Conservation (phyloP, 352 stramenopile genomes). For the Pythium chondricola region DNA sequence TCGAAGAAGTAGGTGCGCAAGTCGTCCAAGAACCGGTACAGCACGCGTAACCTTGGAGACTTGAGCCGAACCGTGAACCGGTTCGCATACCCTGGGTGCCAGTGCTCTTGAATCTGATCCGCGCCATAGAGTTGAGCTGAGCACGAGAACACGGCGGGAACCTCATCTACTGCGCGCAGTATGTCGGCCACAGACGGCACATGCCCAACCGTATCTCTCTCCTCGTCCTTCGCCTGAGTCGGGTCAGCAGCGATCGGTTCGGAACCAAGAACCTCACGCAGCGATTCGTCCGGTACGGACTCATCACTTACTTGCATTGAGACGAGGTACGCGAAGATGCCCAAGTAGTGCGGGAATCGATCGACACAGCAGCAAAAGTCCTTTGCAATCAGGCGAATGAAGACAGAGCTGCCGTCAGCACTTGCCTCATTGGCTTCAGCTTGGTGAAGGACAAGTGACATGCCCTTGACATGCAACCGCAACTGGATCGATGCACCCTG, state of each 20-base stretch:
- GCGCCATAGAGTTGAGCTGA: slow-evolving; percentile 71
- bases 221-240: background rate
- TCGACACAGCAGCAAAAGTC: slow-evolving; percentile 73
- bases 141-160: slow-evolving; percentile 71
- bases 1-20: slow-evolving; percentile 70
- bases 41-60: slow-evolving; percentile 71
- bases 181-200: slow-evolving; percentile 57
- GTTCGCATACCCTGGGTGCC: slow-evolving; percentile 78
- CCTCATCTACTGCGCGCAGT: slow-evolving; percentile 37
- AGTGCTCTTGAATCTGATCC: slow-evolving; percentile 68
- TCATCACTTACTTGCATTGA: slow-evolving; percentile 71
- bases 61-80: slow-evolving; percentile 66
- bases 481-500: slow-evolving; percentile 48
- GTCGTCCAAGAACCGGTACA: slow-evolving; percentile 81
- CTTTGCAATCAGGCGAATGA: slow-evolving; percentile 58
- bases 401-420: slow-evolving; percentile 20
- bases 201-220: slow-evolving; percentile 20
- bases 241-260: slow-evolving; percentile 1
- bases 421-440: slow-evolving; percentile 23
- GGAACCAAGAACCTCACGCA: slow-evolving; percentile 38
- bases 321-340: slow-evolving; percentile 64
- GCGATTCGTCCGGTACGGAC: slow-evolving; percentile 45
- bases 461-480: slow-evolving; percentile 63
- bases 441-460: slow-evolving; percentile 64
- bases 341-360: slow-evolving; percentile 56